Conservation (phyloP, 345 rosid species). For the Citrus inodora region DNA sequence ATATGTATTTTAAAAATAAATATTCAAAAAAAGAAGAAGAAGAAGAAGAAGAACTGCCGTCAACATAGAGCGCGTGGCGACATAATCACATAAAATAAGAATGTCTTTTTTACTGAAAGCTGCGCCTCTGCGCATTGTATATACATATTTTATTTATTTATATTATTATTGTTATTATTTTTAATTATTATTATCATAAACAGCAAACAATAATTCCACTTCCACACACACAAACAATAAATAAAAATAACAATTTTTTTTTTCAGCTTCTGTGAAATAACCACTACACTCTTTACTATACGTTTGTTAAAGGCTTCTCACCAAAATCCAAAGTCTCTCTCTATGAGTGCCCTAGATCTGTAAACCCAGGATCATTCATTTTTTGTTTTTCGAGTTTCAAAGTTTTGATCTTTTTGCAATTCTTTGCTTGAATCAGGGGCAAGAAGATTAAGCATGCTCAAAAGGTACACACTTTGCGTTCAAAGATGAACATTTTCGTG, state of each 20-base stretch:
- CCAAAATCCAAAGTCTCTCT: slow-evolving; percentile 20
- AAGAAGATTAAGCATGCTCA: slow-evolving; percentile 1
- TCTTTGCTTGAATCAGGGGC: slow-evolving; percentile 5
- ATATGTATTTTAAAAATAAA: too few relatives aligned
- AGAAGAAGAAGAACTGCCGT: too few relatives aligned
- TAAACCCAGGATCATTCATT: slow-evolving; percentile 36
- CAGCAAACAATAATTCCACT: not conserved
- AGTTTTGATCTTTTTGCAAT: slow-evolving; percentile 9
- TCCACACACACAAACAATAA: not conserved
- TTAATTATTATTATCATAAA: not conserved
- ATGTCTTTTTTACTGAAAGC: slow-evolving; percentile 33
- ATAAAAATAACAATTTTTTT: not conserved
- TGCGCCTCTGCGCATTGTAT: slow-evolving; percentile 1
- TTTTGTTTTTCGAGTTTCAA: not conserved
- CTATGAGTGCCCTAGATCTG: slow-evolving; percentile 38
- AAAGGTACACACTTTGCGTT: slow-evolving; percentile 29
- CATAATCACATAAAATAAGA: slow-evolving; percentile 23
- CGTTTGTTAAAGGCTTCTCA: slow-evolving; percentile 1
- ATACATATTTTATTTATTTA: not conserved
- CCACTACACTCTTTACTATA: slow-evolving; percentile 8
- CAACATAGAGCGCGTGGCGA: slow-evolving; percentile 26
- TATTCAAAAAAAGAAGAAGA: too few relatives aligned
- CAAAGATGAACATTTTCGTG: slow-evolving; percentile 12
- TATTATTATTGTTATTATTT: too few relatives aligned
- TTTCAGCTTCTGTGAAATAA: slow-evolving; percentile 23